A percentile compares a stretch with the other conserved stretches of the same genome.
These are phyloP conservation scores for Pseudogymnoascus sp. DNA, from an alignment of 2,329 filamentous ascomycete genomes.

Conservation along the genomic window DNA sequence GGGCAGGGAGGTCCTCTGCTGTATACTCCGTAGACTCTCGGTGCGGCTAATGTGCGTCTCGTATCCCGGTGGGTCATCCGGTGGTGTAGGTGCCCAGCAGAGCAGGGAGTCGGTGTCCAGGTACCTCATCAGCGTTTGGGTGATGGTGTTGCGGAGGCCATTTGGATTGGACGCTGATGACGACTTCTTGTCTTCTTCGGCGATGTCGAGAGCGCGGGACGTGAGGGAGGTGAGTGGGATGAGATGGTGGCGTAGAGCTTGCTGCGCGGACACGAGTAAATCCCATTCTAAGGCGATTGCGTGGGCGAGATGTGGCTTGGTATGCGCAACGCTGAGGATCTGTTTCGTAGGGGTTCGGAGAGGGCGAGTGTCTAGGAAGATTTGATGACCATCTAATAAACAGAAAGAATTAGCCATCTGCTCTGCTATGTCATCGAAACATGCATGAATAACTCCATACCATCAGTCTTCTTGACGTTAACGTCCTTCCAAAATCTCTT, in stretches of 20 bases:
- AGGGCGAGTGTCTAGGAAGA: constrained; percentile 71
- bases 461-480: constrained; percentile 56
- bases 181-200: constrained; percentile 49
- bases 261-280: constrained; percentile 67
- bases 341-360: constrained; percentile 71
- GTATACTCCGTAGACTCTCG: constrained; percentile 61
- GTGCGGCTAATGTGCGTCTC: constrained; percentile 37
- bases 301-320: constrained; percentile 73
- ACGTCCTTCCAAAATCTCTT: constrained; percentile 90
- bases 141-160: constrained; percentile 54
- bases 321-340: constrained; percentile 61
- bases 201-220: constrained; percentile 77
- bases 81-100: constrained; percentile 67
- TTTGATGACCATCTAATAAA: constrained; percentile 32
- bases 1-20: constrained; percentile 59
- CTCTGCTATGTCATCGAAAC: neutral
- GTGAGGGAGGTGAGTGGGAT: constrained; percentile 83
- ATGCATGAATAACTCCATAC: constrained; percentile 33
- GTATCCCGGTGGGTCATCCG: constrained; percentile 38
- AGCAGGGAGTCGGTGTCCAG: constrained; percentile 86
- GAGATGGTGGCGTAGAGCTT: constrained; percentile 77
- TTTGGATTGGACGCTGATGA: constrained; percentile 19
- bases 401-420: constrained; percentile 9
- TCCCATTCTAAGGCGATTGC: constrained; percentile 94
- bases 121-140: constrained; percentile 69